A percentile compares a stretch with the other conserved stretches of the same genome.
phyloP scores from a whole-genome alignment of 2,329 filamentous ascomycete genomes.

The Fusarium tjaetaba region DNA sequence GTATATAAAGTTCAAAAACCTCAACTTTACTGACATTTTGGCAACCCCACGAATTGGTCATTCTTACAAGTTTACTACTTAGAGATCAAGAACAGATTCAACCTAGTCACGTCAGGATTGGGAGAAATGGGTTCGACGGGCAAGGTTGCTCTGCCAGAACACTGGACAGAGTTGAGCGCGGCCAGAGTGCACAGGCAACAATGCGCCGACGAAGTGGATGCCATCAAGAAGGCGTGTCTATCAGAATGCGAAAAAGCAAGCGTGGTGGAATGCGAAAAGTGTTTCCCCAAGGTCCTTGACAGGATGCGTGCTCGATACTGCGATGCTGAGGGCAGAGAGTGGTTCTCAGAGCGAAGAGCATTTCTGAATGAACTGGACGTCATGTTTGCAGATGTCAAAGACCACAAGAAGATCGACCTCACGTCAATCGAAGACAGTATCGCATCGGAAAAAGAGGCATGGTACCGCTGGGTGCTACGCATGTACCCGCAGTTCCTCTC shows the following conservation, averaged over 20 bases:
- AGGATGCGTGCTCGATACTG: slow-evolving; percentile 53
- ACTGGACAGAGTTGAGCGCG: slow-evolving; percentile 52
- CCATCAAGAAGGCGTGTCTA: slow-evolving; percentile 55
- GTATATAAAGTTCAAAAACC: background rate
- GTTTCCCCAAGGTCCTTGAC: slow-evolving; percentile 59
- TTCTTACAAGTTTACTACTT: background rate
- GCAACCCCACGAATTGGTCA: background rate
- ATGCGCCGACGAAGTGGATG: slow-evolving; percentile 55
- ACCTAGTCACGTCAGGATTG: background rate
- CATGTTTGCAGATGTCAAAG: slow-evolving; percentile 59
- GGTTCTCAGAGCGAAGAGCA: slow-evolving; percentile 60
- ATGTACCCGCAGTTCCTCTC: slow-evolving; percentile 52
- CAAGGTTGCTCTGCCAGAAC: slow-evolving; percentile 48
- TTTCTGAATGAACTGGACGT: slow-evolving; percentile 62
- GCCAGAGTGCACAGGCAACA: slow-evolving; percentile 46
- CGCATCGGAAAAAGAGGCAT: slow-evolving; percentile 61
- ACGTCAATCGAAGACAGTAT: slow-evolving; percentile 61
- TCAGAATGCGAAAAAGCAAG: slow-evolving; percentile 55
- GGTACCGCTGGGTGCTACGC: slow-evolving; percentile 60
- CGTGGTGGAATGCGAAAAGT: slow-evolving; percentile 58
- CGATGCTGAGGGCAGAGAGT: slow-evolving; percentile 54
- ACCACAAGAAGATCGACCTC: slow-evolving; percentile 54
- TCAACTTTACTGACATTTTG: background rate
- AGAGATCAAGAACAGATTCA: background rate
- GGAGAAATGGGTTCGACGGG: slow-evolving; percentile 39